Evolutionary conservation across 2,329 filamentous ascomycete species (phyloP).

Genomic region (Aspergillus sp.): DNA sequence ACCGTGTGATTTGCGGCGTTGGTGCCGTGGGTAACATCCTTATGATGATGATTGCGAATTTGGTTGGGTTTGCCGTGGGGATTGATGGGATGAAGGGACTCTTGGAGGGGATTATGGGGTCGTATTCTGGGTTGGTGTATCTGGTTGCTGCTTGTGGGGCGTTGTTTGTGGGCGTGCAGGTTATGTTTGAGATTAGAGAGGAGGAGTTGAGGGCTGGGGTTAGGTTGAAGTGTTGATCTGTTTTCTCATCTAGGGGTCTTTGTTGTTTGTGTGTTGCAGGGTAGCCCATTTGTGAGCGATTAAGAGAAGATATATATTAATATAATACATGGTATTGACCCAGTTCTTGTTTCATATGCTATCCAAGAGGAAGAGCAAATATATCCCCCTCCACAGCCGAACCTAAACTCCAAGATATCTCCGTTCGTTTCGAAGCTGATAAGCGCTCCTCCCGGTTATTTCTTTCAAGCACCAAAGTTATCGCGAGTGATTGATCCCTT

Average conservation of each 20-base stretch:
- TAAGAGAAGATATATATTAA: too few species aligned
- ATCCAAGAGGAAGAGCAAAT: neutral
- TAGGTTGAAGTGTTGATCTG: constrained; percentile 64
- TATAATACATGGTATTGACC: too few species aligned
- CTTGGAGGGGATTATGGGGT: constrained; percentile 65
- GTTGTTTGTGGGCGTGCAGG: constrained; percentile 76
- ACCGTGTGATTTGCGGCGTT: constrained; percentile 71
- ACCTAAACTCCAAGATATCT: neutral
- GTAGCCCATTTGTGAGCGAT: too few species aligned
- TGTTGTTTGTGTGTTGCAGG: neutral
- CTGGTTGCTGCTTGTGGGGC: constrained; percentile 62
- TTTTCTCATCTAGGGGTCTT: neutral
- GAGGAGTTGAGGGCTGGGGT: constrained; percentile 76
- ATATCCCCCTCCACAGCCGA: neutral
- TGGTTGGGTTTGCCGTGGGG: constrained; percentile 91
- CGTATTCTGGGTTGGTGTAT: constrained; percentile 70
- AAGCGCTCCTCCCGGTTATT: neutral
- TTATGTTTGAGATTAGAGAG: constrained; percentile 96
- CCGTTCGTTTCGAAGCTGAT: neutral
- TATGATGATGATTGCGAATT: constrained; percentile 93
- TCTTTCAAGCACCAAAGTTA: neutral
- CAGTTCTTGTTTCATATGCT: too few species aligned
- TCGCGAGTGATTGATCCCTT: neutral
- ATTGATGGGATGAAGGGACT: constrained; percentile 78
- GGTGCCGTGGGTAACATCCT: constrained; percentile 78